phyloP scores from a whole-genome alignment of 2,329 filamentous ascomycete species.

The Ilyonectria destructans region DNA sequence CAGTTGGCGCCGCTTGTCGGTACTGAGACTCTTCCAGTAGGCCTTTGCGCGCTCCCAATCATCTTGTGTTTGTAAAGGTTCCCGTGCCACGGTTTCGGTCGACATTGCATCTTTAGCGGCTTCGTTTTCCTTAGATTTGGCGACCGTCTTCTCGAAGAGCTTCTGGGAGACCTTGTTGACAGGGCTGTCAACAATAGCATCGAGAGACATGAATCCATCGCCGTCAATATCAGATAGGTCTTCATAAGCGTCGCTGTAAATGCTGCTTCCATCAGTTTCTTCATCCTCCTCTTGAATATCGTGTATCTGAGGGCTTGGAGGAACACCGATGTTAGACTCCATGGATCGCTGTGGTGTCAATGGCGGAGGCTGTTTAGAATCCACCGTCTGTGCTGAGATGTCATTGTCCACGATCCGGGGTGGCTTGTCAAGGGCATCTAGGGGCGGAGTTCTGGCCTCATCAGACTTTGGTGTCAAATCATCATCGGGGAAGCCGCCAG shows the following conservation, averaged over 20 bases:
- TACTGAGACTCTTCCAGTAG: slow-evolving; percentile 79
- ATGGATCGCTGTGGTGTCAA: slow-evolving; percentile 37
- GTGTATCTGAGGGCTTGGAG: slow-evolving; percentile 49
- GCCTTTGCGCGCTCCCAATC: slow-evolving; percentile 80
- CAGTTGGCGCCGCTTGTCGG: slow-evolving; percentile 75
- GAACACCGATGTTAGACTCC: slow-evolving; percentile 37
- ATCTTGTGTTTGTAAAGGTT: slow-evolving; percentile 46
- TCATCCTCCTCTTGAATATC: slow-evolving; percentile 60
- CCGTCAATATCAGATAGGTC: slow-evolving; percentile 77
- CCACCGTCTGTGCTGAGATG: not conserved
- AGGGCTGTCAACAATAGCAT: slow-evolving; percentile 80
- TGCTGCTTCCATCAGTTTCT: slow-evolving; percentile 67
- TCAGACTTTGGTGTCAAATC: slow-evolving; percentile 41
- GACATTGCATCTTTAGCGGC: slow-evolving; percentile 16
- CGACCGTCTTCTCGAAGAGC: slow-evolving; percentile 44
- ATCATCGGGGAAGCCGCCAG: slow-evolving; percentile 72
- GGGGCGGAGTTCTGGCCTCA: slow-evolving; percentile 16
- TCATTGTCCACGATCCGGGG: not conserved
- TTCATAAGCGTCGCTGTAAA: slow-evolving; percentile 86
- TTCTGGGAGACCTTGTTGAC: slow-evolving; percentile 44
- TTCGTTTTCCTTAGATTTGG: slow-evolving; percentile 38
- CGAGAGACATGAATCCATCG: slow-evolving; percentile 80
- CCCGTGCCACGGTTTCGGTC: slow-evolving; percentile 3
- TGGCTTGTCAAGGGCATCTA: slow-evolving; percentile 14
- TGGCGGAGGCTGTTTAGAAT: slow-evolving; percentile 11